These are phyloP conservation scores for Trametes cubensis DNA, from an alignment of 768 basidiomycete genomes.

Conservation along the genomic window DNA sequence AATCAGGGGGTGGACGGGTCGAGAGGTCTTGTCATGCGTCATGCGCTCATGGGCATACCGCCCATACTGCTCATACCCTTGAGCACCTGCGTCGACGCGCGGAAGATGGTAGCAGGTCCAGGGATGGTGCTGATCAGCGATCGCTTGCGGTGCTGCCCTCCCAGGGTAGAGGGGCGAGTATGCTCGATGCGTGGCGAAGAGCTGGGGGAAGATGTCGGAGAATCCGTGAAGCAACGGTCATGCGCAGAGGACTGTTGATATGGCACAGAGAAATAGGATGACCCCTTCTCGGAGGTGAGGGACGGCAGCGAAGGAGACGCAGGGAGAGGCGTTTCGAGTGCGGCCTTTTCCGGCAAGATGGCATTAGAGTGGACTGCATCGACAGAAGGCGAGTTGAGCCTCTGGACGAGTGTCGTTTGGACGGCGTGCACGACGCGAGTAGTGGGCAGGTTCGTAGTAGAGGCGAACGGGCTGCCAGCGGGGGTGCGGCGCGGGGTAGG, in stretches of 20 bases:
- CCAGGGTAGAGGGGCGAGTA: not conserved
- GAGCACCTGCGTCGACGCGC: slow-evolving; percentile 33
- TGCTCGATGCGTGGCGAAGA: slow-evolving; percentile 18
- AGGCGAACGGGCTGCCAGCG: slow-evolving; percentile 12
- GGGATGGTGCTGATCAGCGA: slow-evolving; percentile 14
- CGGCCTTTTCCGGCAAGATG: not conserved
- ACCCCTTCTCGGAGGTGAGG: not conserved
- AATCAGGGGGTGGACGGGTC: too few relatives aligned
- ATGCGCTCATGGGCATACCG: slow-evolving; percentile 25
- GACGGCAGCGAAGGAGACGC: slow-evolving; percentile 2
- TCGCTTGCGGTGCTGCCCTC: slow-evolving; percentile 5
- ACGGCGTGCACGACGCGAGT: not conserved
- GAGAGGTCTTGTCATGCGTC: not conserved
- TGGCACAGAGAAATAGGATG: slow-evolving; percentile 14
- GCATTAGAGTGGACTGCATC: not conserved
- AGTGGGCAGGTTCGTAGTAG: slow-evolving; percentile 10
- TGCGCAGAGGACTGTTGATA: slow-evolving; percentile 3
- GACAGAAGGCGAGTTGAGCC: not conserved
- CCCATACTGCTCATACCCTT: slow-evolving; percentile 32
- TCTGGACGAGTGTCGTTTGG: not conserved
- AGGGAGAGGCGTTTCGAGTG: slow-evolving; percentile 17
- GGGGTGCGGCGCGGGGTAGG: slow-evolving; percentile 25
- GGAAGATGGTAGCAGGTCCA: slow-evolving; percentile 29
- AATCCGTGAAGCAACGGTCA: not conserved
- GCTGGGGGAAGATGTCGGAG: slow-evolving; percentile 14